A percentile compares a stretch with the other conserved stretches of the same genome.
Evolutionary conservation across 306 rosid genomes (phyloP).

Genomic region (Coriaria nepalensis): DNA sequence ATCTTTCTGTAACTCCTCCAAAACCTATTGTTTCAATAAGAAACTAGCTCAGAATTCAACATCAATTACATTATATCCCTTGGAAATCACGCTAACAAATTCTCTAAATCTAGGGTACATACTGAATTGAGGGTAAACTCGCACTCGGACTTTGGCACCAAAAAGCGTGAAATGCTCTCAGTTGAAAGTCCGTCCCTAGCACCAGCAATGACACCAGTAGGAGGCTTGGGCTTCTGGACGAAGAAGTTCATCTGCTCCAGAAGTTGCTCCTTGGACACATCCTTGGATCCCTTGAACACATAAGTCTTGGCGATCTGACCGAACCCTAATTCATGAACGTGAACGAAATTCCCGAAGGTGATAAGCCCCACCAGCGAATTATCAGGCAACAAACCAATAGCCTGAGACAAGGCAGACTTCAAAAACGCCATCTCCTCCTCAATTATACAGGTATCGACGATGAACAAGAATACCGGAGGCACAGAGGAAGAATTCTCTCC

Average conservation of each 20-base stretch:
- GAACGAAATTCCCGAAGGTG: constrained; percentile 67
- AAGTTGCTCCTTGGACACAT: constrained; percentile 63
- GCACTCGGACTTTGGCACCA: constrained; percentile 71
- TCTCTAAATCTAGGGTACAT: constrained; percentile 1
- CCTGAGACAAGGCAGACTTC: constrained; percentile 62
- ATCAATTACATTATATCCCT: constrained; percentile 1
- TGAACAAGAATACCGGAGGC: constrained; percentile 69
- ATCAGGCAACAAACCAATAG: constrained; percentile 68
- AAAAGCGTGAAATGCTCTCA: constrained; percentile 69
- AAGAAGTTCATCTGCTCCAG: constrained; percentile 86
- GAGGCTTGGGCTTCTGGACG: constrained; percentile 57
- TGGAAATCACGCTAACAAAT: background rate
- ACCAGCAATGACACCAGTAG: constrained; percentile 74
- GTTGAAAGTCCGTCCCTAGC: constrained; percentile 70
- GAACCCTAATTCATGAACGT: constrained; percentile 87
- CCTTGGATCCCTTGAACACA: constrained; percentile 74
- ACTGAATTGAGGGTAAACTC: constrained; percentile 77
- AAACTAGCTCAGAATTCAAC: constrained; percentile 2
- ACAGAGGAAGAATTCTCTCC: constrained; percentile 13
- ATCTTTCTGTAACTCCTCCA: constrained; percentile 95
- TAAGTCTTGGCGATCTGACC: constrained; percentile 55
- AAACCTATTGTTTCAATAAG: constrained; percentile 28
- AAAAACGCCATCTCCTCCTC: constrained; percentile 75
- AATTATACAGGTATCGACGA: constrained; percentile 64
- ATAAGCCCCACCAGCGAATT: constrained; percentile 74